Conservation (phyloP, 2,329 filamentous ascomycete species). For the Xenosphaeropsis pyriputrescens region DNA sequence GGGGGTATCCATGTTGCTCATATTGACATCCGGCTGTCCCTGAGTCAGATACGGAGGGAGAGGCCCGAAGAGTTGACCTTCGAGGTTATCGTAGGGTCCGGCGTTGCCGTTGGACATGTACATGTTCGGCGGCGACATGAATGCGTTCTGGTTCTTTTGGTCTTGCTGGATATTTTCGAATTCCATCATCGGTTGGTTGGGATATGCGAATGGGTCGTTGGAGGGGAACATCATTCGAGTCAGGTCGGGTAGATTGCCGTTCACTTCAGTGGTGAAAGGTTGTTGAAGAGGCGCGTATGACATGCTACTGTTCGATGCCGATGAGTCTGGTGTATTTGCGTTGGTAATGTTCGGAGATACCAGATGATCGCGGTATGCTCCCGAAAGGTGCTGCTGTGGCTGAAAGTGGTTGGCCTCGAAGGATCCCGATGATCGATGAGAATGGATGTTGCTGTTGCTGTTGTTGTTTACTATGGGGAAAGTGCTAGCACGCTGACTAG, state of each 20-base stretch:
- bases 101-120: constrained; percentile 15
- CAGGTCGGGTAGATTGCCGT: constrained; percentile 42
- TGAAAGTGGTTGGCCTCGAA: constrained; percentile 14
- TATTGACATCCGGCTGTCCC: background rate
- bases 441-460: constrained; percentile 11
- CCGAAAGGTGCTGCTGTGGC: constrained; percentile 1
- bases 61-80: constrained; percentile 58
- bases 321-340: too few species aligned
- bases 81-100: constrained; percentile 39
- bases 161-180: constrained; percentile 24
- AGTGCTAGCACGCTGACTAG: constrained; percentile 10
- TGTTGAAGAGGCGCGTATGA: too few species aligned
- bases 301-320: too few species aligned
- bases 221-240: constrained; percentile 72
- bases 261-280: too few species aligned
- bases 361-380: too few species aligned
- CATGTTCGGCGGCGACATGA: constrained; percentile 6
- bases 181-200: constrained; percentile 58
- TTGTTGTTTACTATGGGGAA: constrained; percentile 5
- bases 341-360: too few species aligned
- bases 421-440: constrained; percentile 8
- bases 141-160: constrained; percentile 6
- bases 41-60: constrained; percentile 50
- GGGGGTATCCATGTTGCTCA: background rate
- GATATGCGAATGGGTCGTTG: constrained; percentile 65